A percentile compares a stretch with the other conserved stretches of the same genome.
Evolutionary conservation across 768 basidiomycete genomes (phyloP).

Genomic region (Suillus decipiens): DNA sequence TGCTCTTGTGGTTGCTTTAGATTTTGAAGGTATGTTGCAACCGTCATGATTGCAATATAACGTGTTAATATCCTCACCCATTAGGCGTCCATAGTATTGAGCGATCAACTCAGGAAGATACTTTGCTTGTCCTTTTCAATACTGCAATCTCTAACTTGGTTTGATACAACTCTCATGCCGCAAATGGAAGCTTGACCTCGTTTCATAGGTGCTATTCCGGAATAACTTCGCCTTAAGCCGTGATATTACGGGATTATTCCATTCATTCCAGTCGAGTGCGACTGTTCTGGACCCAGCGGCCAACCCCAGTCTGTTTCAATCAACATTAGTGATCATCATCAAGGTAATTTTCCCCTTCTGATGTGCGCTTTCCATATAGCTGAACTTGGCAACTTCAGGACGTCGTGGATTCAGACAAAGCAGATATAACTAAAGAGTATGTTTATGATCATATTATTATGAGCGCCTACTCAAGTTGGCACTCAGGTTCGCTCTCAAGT

Average conservation of each 20-base stretch:
- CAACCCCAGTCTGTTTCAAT: constrained; percentile 61
- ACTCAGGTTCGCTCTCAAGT: constrained; percentile 54
- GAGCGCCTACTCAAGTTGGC: background rate
- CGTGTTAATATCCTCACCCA: background rate
- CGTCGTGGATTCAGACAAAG: constrained; percentile 61
- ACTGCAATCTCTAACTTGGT: constrained; percentile 67
- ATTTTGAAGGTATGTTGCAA: constrained; percentile 54
- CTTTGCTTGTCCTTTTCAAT: constrained; percentile 63
- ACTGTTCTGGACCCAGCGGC: constrained; percentile 57
- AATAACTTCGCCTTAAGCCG: constrained; percentile 66
- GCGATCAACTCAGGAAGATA: constrained; percentile 63
- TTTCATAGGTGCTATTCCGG: constrained; percentile 56
- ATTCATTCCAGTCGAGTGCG: constrained; percentile 61
- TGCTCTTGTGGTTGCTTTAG: constrained; percentile 55
- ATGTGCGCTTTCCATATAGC: background rate
- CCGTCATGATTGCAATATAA: constrained; percentile 8
- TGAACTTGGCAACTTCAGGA: constrained; percentile 41
- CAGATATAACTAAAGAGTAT: constrained; percentile 59
- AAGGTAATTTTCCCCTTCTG: constrained; percentile 39
- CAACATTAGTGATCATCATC: constrained; percentile 61
- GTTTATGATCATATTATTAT: constrained; percentile 16
- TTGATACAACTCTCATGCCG: constrained; percentile 11
- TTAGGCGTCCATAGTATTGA: constrained; percentile 64
- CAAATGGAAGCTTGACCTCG: background rate
- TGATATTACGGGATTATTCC: constrained; percentile 61